Base-by-base conservation (phyloP, 306 rosid genomes). In the Lathyrus sativus region DNA sequence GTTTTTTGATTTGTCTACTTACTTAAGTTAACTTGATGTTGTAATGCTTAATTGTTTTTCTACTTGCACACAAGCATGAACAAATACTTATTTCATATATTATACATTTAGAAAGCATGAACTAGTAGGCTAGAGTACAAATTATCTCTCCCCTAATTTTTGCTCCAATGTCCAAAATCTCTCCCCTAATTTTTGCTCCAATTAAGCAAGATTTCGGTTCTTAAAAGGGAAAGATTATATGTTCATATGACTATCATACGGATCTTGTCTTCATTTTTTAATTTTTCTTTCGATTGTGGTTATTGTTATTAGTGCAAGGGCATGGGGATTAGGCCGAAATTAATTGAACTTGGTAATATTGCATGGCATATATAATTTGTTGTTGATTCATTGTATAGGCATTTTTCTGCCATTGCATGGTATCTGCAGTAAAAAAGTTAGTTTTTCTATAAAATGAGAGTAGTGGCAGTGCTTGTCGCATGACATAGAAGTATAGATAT, bases 291-390 rank as follows among this genome's bases (percentile, higher is more conserved):
- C 24, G 42, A 61, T 24, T 10, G 5, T 61, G 38, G 38, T 33
- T 33, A 33, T 6, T 6, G 38, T 33, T 33, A 6, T 33, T 33
- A 33, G 38, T 33, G 38, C 13, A 50, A 17, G 57, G 29, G 44
- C 49, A 35, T 38, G 26, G 59, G 39, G 57, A 13, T 70, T 38
- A 63, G 38, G 55, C 14, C n/a, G 22, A 69, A 69, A 53, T 62
- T 53, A 29, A 31, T 51, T 35, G 45, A 44, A 55, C 45, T 4
- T 63, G 62, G 57, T 45, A 44, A 62, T 33, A 12, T 38, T 63
- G 76, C 55, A 54, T 55, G 68, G 8, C 50, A 9, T 70, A 42
- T 55, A 56, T 77, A 41, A 26, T 46, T 56, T 63, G 17, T 71
- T 41, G 45, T 56, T 64, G 15, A 55, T 55, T 54, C 61, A 50